Base-by-base conservation (phyloP, 495 filamentous ascomycete species). In the Pseudomonodictys pantanalensis region DNA sequence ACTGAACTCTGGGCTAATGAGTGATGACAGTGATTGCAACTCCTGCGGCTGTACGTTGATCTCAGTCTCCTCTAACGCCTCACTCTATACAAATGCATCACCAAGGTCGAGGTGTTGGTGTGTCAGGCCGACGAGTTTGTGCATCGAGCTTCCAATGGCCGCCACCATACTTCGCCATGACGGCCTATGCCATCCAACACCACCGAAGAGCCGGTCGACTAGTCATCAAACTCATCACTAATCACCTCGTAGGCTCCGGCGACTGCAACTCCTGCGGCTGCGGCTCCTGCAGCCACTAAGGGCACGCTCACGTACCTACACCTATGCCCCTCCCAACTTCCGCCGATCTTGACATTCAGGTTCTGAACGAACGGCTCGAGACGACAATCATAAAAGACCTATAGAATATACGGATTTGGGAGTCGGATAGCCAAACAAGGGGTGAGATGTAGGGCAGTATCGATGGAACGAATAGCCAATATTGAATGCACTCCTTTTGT, bases 191-290 rank as follows among this genome's bases (percentile, higher is more conserved):
- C 32, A 7, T 8, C n/a, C n/a, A n/a, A n/a, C n/a, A 35, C 32
- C 32, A 15, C 15, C 32, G 32, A 35, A 41, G 20, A 15, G 20
- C n/a, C n/a, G n/a, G n/a, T n/a, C n/a, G 12, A 41, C 12, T 5
- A 5, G 15, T 41, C 12, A 41, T 5, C 4, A 15, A 15, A 41
- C 4, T 41, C 3, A 18, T 18, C 20, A 15, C 15, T 15, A 15
- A 41, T 12, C 20, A 15, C 4, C 15, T 41, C 20, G 38, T 41
- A 41, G 38, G 47, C 29, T 17, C 24, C 15, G 47, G 47, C 29
- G 29, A 51, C 29, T 51, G 47, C 49, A 22, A n/a, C 28, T n/a
- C 12, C 49, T 52, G 49, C 49, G 41, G 24, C 30, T 52, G 49
- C 23, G 49, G 49, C 30, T 52, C 49, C 33, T 52, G 49, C 30